Base-by-base conservation (phyloP, 2,329 filamentous ascomycete genomes). In the Trichoderma koningiopsis region DNA sequence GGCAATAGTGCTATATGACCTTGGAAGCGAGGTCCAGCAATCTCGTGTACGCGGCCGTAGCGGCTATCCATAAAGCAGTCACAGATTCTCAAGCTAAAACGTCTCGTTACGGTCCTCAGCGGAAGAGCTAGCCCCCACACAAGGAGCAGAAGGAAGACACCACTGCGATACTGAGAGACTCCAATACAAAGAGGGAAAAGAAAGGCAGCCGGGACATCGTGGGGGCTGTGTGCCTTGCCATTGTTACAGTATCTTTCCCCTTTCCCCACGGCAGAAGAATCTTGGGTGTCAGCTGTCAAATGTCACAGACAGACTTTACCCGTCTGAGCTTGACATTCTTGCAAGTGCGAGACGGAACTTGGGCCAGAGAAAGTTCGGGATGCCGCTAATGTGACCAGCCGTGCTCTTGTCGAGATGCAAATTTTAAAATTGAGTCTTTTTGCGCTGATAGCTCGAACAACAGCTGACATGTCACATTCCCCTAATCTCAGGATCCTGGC, bases 401-500 rank as follows among this genome's bases (percentile, higher is more conserved):
- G 63, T 58, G 33, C 33, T 43, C 49, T 49, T 68, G 56, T 60
- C 64, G 56, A 60, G 64, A 60, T 49, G 63, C 63, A 58, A 66
- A 66, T 56, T 58, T 66, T 49, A 66, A 58, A 49, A 35, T 35
- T 58, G 27, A 22, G 64, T 31, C 64, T 53, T 53, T 68, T 37
- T 35, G 53, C 43, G 14, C 43, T 47, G 49, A 53, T 31, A 14
- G 57, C 66, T 27, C 47, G 31, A 27, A 56, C 35, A 24, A 8
- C 31, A 55, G 31, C 47, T 68, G 66, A 68, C 66, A 68, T 8
- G 66, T 68, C 66, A 68, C 47, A 56, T 68, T 61, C 57, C 24
- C 40, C 55, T 52, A 64, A 60, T 60, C 55, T 60, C 35, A 33
- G 35, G 37, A 60, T 19, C 56, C 35, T 16, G 43, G 66, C 57